Evolutionary conservation across 257 asterid species (phyloP).

Genomic region (Eustoma russellianum): DNA sequence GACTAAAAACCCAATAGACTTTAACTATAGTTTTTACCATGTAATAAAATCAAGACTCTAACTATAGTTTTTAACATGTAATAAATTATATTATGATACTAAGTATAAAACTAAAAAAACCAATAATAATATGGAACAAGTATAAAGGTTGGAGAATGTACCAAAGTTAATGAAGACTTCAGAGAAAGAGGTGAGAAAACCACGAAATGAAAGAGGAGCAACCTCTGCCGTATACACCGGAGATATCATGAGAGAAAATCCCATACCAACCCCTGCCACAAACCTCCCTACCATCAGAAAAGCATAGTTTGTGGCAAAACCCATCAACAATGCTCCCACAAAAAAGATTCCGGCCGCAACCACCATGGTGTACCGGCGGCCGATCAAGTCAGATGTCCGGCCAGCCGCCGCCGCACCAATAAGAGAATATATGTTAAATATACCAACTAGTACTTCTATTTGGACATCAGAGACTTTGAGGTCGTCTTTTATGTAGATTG

Average conservation of each 20-base stretch:
- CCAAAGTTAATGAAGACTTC: slow-evolving; percentile 35
- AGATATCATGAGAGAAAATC: slow-evolving; percentile 35
- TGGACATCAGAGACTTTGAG: slow-evolving; percentile 22
- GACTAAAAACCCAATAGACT: too few species aligned
- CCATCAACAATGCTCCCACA: slow-evolving; percentile 34
- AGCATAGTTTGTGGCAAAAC: slow-evolving; percentile 24
- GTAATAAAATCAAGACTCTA: too few species aligned
- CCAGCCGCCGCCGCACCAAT: slow-evolving; percentile 36
- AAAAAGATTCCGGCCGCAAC: slow-evolving; percentile 25
- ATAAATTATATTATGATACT: too few species aligned
- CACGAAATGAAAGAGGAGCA: slow-evolving; percentile 31
- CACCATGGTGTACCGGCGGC: slow-evolving; percentile 33
- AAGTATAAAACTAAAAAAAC: too few species aligned
- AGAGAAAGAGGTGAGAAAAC: slow-evolving; percentile 36
- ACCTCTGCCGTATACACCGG: slow-evolving; percentile 37
- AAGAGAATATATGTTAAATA: slow-evolving; percentile 25
- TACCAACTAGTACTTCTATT: slow-evolving; percentile 29
- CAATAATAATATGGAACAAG: not conserved
- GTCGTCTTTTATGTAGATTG: slow-evolving; percentile 23
- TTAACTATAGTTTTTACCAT: too few species aligned
- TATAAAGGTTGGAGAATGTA: not conserved
- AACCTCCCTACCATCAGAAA: slow-evolving; percentile 35
- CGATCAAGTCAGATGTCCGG: slow-evolving; percentile 34
- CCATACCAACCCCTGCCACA: slow-evolving; percentile 34
- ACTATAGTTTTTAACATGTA: too few species aligned